phyloP scores from a whole-genome alignment of 768 basidiomycete genomes.

The Leccinellum rugosiceps region DNA sequence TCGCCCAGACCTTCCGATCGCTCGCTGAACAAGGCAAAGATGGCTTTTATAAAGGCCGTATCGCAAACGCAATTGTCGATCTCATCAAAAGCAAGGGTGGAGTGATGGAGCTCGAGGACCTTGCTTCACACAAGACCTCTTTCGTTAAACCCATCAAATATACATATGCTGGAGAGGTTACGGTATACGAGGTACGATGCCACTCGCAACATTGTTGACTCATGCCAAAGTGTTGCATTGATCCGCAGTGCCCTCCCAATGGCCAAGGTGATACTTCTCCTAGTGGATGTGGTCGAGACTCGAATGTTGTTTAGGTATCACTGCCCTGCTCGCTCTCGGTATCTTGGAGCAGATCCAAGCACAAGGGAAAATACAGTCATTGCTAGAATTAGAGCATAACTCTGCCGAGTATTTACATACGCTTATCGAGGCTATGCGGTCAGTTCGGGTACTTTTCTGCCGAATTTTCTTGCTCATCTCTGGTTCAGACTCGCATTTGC shows the following conservation, averaged over 20 bases:
- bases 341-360: slow-evolving; percentile 86
- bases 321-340: slow-evolving; percentile 88
- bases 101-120: slow-evolving; percentile 91
- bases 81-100: slow-evolving; percentile 85
- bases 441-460: slow-evolving; percentile 15
- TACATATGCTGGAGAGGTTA: slow-evolving; percentile 81
- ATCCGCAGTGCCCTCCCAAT: slow-evolving; percentile 83
- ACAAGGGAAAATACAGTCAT: slow-evolving; percentile 61
- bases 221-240: neutral
- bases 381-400: slow-evolving; percentile 85
- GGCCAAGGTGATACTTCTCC: slow-evolving; percentile 66
- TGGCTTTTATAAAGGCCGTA: slow-evolving; percentile 90
- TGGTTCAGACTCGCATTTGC: slow-evolving; percentile 63
- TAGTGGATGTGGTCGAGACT: neutral
- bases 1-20: slow-evolving; percentile 80
- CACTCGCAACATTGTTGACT: neutral
- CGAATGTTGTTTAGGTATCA: slow-evolving; percentile 53
- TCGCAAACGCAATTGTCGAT: slow-evolving; percentile 88
- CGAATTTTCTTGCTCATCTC: slow-evolving; percentile 2
- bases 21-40: slow-evolving; percentile 81
- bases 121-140: slow-evolving; percentile 74
- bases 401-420: slow-evolving; percentile 86
- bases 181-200: slow-evolving; percentile 79
- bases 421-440: slow-evolving; percentile 84
- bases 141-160: slow-evolving; percentile 91